A percentile compares a stretch with the other conserved stretches of the same genome.
Conservation (phyloP, 331 rosid genomes). For the Malus hybrid region DNA sequence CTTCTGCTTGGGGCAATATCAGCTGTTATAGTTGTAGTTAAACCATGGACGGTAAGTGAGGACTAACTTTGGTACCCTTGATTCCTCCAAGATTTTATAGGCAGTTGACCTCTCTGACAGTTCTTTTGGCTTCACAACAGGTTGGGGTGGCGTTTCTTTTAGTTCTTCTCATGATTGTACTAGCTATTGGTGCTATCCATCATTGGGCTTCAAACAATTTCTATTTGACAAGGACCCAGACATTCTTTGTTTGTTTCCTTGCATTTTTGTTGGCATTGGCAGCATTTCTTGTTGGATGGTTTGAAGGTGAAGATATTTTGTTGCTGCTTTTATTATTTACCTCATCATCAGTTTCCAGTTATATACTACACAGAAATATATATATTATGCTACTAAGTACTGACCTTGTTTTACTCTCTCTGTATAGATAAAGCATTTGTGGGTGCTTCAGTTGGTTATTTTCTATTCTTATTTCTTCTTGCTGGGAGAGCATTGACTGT, state of each 20-base stretch:
- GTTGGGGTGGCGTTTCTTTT: slow-evolving; percentile 88
- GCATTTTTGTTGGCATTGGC: slow-evolving; percentile 97
- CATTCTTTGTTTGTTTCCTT: slow-evolving; percentile 83
- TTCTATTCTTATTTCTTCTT: slow-evolving; percentile 88
- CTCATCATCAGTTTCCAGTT: background rate
- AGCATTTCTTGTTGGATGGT: slow-evolving; percentile 91
- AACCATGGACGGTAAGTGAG: slow-evolving; percentile 89
- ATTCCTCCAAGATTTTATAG: slow-evolving; percentile 9
- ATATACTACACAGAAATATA: background rate
- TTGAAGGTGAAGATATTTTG: slow-evolving; percentile 60
- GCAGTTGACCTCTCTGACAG: slow-evolving; percentile 9
- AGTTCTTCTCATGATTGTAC: slow-evolving; percentile 87
- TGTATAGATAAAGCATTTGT: slow-evolving; percentile 74
- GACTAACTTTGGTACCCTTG: background rate
- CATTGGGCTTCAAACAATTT: slow-evolving; percentile 99
- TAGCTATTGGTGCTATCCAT: slow-evolving; percentile 91
- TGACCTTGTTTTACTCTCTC: slow-evolving; percentile 11
- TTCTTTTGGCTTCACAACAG: slow-evolving; percentile 39
- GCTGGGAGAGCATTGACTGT: slow-evolving; percentile 98
- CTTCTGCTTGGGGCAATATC: slow-evolving; percentile 92
- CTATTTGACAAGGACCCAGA: slow-evolving; percentile 91
- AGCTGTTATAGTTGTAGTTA: slow-evolving; percentile 74
- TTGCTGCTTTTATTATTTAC: background rate
- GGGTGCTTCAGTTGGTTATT: slow-evolving; percentile 98
- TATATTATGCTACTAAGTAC: background rate